A percentile compares a stretch with the other conserved stretches of the same genome.
These are phyloP conservation scores for Citrus unshiu DNA, from an alignment of 345 rosid genomes.

Conservation along the genomic window DNA sequence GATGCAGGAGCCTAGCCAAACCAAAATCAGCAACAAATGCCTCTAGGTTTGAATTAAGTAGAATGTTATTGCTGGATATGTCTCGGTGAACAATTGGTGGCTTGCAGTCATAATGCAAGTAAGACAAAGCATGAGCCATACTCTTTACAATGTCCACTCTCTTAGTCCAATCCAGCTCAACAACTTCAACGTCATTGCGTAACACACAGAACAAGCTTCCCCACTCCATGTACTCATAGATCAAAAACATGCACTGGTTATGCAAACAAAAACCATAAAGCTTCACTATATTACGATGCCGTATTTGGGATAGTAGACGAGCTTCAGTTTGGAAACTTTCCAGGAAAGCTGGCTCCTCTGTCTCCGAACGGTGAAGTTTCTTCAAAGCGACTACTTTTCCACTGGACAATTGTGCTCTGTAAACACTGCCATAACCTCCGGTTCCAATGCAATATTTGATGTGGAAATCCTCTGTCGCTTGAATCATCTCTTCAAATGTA, in stretches of 20 bases:
- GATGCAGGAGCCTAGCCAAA: background rate
- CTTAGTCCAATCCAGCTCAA: background rate
- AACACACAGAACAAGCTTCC: background rate
- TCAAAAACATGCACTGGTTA: too few species aligned
- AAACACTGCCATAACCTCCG: too few species aligned
- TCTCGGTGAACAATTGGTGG: background rate
- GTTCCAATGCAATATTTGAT: too few species aligned
- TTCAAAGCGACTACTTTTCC: too few species aligned
- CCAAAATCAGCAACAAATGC: slow-evolving; percentile 4
- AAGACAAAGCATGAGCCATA: background rate
- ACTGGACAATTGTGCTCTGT: too few species aligned
- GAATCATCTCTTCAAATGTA: too few species aligned
- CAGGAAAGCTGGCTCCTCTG: background rate
- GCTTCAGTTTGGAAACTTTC: background rate
- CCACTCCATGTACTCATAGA: too few species aligned
- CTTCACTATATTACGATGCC: too few species aligned
- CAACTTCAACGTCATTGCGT: background rate
- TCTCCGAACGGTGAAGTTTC: background rate
- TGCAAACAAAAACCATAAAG: too few species aligned
- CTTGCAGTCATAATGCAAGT: background rate
- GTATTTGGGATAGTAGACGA: background rate
- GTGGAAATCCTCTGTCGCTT: too few species aligned
- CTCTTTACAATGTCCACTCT: too few species aligned
- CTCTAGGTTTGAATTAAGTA: background rate
- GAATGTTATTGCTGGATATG: background rate